phyloP scores from a whole-genome alignment of 768 basidiomycete species.

The Mycena sanguinolenta region DNA sequence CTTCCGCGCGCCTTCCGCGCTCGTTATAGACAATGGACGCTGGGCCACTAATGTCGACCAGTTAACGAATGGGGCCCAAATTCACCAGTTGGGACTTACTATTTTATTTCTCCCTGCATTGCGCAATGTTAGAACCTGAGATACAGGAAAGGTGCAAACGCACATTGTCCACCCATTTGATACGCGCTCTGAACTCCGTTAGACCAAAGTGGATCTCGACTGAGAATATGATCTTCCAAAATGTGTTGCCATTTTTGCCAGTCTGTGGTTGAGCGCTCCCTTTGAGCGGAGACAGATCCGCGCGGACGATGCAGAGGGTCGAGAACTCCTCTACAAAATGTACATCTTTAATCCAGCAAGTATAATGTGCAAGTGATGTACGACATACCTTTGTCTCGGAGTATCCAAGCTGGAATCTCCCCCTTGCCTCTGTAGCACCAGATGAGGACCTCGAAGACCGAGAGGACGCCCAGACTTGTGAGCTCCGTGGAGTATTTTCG shows the following conservation, averaged over 20 bases:
- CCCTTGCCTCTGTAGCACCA: constrained; percentile 89
- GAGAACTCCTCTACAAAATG: constrained; percentile 72
- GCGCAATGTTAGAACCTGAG: constrained; percentile 6
- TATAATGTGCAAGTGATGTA: constrained; percentile 3
- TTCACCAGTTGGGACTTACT: constrained; percentile 59
- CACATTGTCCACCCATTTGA: constrained; percentile 87
- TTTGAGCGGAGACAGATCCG: constrained; percentile 79
- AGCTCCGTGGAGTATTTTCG: constrained; percentile 88
- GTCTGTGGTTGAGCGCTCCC: constrained; percentile 78
- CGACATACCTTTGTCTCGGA: constrained; percentile 65
- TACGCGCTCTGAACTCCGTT: constrained; percentile 85
- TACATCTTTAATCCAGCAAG: not conserved
- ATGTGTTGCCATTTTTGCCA: constrained; percentile 75
- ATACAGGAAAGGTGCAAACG: constrained; percentile 42
- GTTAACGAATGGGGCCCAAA: not conserved
- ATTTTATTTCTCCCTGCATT: constrained; percentile 73
- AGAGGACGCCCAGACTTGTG: constrained; percentile 79
- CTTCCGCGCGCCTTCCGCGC: constrained; percentile 78
- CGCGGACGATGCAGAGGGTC: constrained; percentile 83
- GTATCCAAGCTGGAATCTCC: constrained; percentile 80
- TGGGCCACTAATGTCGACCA: constrained; percentile 65
- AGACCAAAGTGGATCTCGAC: constrained; percentile 88
- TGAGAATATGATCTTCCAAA: constrained; percentile 89
- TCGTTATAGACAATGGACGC: constrained; percentile 88
- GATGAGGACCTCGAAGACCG: constrained; percentile 86